Evolutionary conservation across 495 filamentous ascomycete genomes (phyloP).

Genomic region (Neurospora sublineolata): DNA sequence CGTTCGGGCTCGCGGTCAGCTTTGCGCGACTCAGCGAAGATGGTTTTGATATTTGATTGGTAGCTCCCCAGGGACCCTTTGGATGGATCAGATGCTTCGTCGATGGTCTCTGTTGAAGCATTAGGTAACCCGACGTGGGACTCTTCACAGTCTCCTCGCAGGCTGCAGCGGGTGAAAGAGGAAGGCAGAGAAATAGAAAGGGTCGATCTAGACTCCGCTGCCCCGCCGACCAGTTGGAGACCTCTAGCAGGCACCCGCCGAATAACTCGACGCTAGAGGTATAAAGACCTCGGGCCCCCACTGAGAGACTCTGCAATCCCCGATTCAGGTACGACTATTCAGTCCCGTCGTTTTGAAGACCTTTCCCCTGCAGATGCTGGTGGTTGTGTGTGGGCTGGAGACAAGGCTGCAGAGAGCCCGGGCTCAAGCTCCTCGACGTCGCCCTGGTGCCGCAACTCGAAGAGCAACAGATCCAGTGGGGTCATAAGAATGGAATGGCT

Average conservation of each 20-base stretch:
- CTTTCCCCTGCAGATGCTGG: no score
- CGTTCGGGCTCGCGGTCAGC: not conserved
- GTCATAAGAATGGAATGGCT: no score
- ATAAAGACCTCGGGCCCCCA: not conserved
- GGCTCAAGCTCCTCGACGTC: no score
- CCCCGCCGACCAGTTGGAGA: not conserved
- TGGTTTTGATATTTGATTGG: not conserved
- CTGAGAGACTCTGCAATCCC: no score
- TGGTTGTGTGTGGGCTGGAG: no score
- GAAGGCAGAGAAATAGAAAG: not conserved
- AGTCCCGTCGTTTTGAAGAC: no score
- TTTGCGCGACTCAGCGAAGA: not conserved
- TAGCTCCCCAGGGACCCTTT: not conserved
- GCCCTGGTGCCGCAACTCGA: no score
- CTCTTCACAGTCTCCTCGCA: not conserved
- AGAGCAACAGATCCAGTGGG: no score
- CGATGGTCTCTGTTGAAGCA: not conserved
- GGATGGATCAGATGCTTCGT: not conserved
- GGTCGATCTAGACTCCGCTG: not conserved
- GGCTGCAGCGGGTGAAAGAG: not conserved
- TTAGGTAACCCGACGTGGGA: not conserved
- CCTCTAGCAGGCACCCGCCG: no score
- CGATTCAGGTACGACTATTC: no score
- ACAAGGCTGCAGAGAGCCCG: no score
- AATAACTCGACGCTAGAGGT: not conserved